Base-by-base conservation (phyloP, 2,329 filamentous ascomycete species). In the Davidsoniella virescens region DNA sequence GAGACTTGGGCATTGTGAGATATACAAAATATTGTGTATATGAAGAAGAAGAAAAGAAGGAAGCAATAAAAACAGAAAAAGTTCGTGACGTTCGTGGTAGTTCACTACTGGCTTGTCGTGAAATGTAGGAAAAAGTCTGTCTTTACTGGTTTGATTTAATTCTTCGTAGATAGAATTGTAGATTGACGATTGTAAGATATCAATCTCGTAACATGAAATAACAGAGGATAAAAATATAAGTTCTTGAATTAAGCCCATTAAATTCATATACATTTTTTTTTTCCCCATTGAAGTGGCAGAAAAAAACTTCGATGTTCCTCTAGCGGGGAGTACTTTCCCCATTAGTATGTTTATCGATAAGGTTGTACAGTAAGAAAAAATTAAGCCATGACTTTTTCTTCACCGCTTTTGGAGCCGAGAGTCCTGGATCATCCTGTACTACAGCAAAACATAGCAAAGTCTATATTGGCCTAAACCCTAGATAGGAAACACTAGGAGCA, bases 1-100 rank as follows among this genome's bases (percentile, higher is more conserved):
- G 96, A 56, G 92, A 96, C 72, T 93, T 88, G 64, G 92, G 92
- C 92, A 98, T 98, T 57, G 61, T 70, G 64, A 33, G 16, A 14
- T 25, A 23, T 26, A n/a, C 29, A 26, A 23, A 16, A 5, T 7
- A 25, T 36, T 18, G 20, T 49, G 26, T 45, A 33, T 37, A 5
- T 3, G 6, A 26, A n/a, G 33, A 18, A 18, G 12, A 37, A 16
- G 4, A 29, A 41, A 42, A 7, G 36, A 37, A 45, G 12, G 29
- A 36, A 26, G 16, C 5, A 26, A 25, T 6, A 40, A 52, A 46
- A 4, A 16, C 38, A 37, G 47, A 49, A 17, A 29, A 42, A 29
- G 20, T 39, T 20, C 14, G 20, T 23, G 20, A 23, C 5, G 23
- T 39, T 16, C 12, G 14, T 17, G n/a, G 38, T 26, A 44, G 41